phyloP scores from a whole-genome alignment of 1,139 yeast species.

The Pneumocystis sp. region DNA sequence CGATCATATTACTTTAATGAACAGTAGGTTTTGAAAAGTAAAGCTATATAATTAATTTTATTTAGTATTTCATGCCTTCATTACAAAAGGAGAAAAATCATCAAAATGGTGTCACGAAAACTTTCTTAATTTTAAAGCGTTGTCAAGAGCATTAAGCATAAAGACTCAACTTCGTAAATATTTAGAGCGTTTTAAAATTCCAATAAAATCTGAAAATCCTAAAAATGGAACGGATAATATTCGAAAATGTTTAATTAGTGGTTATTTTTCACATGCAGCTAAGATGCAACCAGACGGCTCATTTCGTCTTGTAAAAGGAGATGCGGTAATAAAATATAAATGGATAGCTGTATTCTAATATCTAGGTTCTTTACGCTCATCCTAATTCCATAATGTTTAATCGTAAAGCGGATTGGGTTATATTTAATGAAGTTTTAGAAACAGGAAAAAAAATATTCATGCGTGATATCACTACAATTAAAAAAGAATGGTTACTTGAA shows the following conservation, averaged over 20 bases:
- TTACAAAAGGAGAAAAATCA: slow-evolving; percentile 29
- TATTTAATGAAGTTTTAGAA: slow-evolving; percentile 12
- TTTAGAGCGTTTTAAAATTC: slow-evolving; percentile 36
- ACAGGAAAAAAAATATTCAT: slow-evolving; percentile 13
- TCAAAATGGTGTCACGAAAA: slow-evolving; percentile 68
- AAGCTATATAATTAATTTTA: not conserved
- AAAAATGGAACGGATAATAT: slow-evolving; percentile 5
- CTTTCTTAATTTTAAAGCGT: slow-evolving; percentile 56
- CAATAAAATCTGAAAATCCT: not conserved
- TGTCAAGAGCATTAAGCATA: slow-evolving; percentile 55
- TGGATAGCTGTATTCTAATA: not conserved
- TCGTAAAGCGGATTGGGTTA: slow-evolving; percentile 14
- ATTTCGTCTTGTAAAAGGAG: slow-evolving; percentile 9
- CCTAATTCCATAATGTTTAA: slow-evolving; percentile 15
- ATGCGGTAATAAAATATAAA: not conserved
- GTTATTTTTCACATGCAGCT: slow-evolving; percentile 15
- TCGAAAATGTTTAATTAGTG: slow-evolving; percentile 13
- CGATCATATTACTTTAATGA: slow-evolving; percentile 68
- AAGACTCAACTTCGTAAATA: slow-evolving; percentile 54
- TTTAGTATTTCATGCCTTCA: slow-evolving; percentile 47
- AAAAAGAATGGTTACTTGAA: slow-evolving; percentile 15
- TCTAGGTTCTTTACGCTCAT: slow-evolving; percentile 13
- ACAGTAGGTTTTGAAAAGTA: slow-evolving; percentile 26
- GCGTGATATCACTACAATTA: slow-evolving; percentile 13
- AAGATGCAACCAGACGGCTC: slow-evolving; percentile 16